Evolutionary conservation across 441 rosid genomes (phyloP), one percentile per base, ranked within the genome.

Genomic region (Croton laevigatus): DNA sequence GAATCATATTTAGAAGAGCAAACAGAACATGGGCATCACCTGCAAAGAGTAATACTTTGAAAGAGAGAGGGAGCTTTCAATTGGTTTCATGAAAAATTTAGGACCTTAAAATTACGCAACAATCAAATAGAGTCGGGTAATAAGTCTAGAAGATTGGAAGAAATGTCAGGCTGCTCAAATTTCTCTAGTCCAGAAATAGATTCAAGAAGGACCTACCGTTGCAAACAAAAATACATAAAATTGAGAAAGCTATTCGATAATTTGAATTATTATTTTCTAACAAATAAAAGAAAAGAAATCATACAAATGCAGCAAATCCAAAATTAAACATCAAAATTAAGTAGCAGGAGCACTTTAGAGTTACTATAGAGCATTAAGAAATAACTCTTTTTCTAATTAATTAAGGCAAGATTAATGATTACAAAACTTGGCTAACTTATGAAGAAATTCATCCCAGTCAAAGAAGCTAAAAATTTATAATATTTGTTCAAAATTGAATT

Each of bases 121-220:
- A 88, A 79, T 45, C 96, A 96, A 44, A 93, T 81, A 1, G 97
- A 88, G 62, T 89, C 96, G 0, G 98, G 98, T 54, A 93, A 77
- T 5, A 81, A 79, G 76, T 76, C 82, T 27, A 91, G 74, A 37
- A 86, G 81, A 79, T 93, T 93, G 2, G 94, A 89, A 62, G 94
- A 83, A 59, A 89, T 69, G 77, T 89, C 82, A 46, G 91, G 87
- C 81, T 87, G 89, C 72, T 82, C 91, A 68, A 93, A 89, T 63
- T 69, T 82, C 69, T 62, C 80, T 66, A 93, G 83, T 11, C 89
- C 94, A 23, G 86, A 85, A 54, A 93, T 82, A 3, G 98, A 86
- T 70, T 93, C 93, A 37, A 97, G 96, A 64, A 93, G 82, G 49
- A 68, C 81, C 97, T 93, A 86, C 63, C 74, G 71, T 65, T 57